Evolutionary conservation across 495 filamentous ascomycete genomes (phyloP), one percentile per base, ranked within the genome.

Genomic region (Xylaria flabelliformis): DNA sequence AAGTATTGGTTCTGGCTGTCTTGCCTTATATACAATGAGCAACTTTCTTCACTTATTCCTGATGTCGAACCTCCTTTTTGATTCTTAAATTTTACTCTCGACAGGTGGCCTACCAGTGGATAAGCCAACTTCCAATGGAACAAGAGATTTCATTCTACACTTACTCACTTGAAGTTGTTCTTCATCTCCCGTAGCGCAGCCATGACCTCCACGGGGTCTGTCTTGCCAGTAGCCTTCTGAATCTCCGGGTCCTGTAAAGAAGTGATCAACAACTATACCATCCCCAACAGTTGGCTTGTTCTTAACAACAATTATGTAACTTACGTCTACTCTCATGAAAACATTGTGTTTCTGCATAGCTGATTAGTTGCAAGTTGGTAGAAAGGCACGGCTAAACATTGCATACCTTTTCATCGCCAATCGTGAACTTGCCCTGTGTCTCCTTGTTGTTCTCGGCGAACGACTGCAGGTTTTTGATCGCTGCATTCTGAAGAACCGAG

Each of bases 351-450:
- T 82, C 95, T 97, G 77, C 4, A 8, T 53, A 48, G 29, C 24
- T 7, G 4, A 32, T 53, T 36, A 36, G 67, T 78, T 55, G 74
- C 1, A 53, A 32, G 17, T 34, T 62, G 24, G 58, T 41, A 26
- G 7, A 39, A 61, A 15, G 39, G 15, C n/a, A n/a, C 17, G 3
- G 15, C 12, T 9, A 29, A 21, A 29, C 24, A 4, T 61, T 21
- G 73, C 82, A 74, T 82, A 94, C 93, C 91, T 99, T 99, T 82
- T 99, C 96, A 80, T 99, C 94, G 0, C 93, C 94, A 81, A 99
- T 98, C 0, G 96, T 99, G 75, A 97, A 98, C 79, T 94, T 94
- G 29, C 96, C 96, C 82, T 97, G 94, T 67, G 96, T 98, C 82
- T 97, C 87, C 83, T 90, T 81, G 79, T 97, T 94, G 64, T 87